A percentile compares a stretch with the other conserved stretches of the same genome.
phyloP scores from a whole-genome alignment of 148 eudicot species.

The Selenicereus undatus region DNA sequence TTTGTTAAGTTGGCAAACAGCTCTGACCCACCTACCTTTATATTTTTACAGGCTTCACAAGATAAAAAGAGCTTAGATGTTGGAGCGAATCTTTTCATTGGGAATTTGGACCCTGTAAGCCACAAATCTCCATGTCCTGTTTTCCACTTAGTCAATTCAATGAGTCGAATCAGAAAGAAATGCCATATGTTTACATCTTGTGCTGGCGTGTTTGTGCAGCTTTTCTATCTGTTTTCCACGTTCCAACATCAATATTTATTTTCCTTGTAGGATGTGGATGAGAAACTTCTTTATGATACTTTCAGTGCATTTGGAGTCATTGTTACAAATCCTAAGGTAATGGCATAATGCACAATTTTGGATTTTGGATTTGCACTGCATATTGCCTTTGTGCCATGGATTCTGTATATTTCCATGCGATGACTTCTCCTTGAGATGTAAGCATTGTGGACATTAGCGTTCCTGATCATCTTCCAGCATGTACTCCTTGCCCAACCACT shows the following conservation, averaged over 20 bases:
- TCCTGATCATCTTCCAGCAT: too few species aligned
- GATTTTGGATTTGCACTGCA: not conserved
- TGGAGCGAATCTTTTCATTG: conserved; percentile 97
- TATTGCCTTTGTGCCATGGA: not conserved
- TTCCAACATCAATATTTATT: conserved; percentile 3
- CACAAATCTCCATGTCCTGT: not conserved
- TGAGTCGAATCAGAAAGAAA: not conserved
- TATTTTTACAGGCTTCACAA: conserved; percentile 73
- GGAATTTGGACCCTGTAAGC: conserved; percentile 96
- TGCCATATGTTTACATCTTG: not conserved
- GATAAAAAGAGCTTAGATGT: conserved; percentile 98
- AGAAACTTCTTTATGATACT: conserved; percentile 90
- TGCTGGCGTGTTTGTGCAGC: conserved; percentile 1
- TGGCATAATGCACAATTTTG: too few species aligned
- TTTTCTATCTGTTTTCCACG: not conserved
- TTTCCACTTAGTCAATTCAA: not conserved
- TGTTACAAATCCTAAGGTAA: conserved; percentile 90
- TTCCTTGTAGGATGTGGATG: conserved; percentile 82
- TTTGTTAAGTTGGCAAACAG: not conserved
- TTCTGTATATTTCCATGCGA: not conserved
- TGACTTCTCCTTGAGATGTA: not conserved
- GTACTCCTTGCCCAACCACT: too few species aligned
- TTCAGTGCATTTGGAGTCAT: conserved; percentile 99
- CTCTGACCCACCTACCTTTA: not conserved
- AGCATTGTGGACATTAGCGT: too few species aligned